These are phyloP conservation scores for Osmanthus fragrans DNA, from an alignment of 257 asterid species.

Conservation along the genomic window DNA sequence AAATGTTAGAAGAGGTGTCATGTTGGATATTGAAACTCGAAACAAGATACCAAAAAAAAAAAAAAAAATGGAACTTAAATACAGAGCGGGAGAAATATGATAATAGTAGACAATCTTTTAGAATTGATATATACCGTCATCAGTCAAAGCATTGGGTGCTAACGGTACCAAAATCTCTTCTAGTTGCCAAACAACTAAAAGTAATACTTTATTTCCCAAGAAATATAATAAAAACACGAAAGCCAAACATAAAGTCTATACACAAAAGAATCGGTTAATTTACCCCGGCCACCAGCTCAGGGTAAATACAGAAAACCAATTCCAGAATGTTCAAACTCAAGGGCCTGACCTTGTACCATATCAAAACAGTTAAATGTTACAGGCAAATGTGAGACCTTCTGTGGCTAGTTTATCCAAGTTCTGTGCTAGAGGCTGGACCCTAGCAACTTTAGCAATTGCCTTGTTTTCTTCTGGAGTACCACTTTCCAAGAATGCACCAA, in stretches of 20 bases:
- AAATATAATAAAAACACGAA: background rate
- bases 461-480: conserved; percentile 87
- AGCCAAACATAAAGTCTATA: background rate
- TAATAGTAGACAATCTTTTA: no score
- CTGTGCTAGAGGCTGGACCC: conserved; percentile 62
- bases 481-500: conserved; percentile 82
- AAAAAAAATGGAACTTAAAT: no score
- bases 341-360: no score
- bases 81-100: no score
- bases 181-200: no score
- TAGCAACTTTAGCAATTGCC: conserved; percentile 82
- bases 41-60: no score
- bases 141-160: no score
- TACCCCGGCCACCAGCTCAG: no score
- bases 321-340: background rate
- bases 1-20: no score
- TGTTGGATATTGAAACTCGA: no score
- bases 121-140: no score
- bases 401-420: conserved; percentile 61
- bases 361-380: conserved; percentile 52
- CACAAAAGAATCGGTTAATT: background rate
- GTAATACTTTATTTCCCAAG: background rate
- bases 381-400: conserved; percentile 74
- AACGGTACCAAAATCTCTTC: no score
- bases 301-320: background rate